Evolutionary conservation across 352 stramenopile genomes (phyloP).

Genomic region (Phytophthora tentaculata): DNA sequence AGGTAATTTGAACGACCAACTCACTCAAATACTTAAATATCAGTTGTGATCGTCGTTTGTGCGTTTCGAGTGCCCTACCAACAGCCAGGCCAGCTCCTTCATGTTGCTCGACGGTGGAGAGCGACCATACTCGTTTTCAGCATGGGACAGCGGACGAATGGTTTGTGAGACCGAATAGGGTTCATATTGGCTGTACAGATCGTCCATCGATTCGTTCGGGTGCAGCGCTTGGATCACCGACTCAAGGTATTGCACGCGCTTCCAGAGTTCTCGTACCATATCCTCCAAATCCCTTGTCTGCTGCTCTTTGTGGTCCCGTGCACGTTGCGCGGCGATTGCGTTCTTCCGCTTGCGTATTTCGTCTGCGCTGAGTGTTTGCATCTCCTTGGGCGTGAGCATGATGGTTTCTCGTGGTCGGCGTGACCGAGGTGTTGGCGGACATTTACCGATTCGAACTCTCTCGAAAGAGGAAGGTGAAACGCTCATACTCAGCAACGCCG

Average conservation of each 20-base stretch:
- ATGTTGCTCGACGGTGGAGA: constrained; percentile 25
- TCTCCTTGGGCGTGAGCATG: constrained; percentile 51
- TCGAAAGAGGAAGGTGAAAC: constrained; percentile 20
- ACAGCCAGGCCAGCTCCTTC: constrained; percentile 37
- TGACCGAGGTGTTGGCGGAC: constrained; percentile 29
- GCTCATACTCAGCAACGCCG: constrained; percentile 27
- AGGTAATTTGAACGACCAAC: not conserved
- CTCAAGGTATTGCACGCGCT: constrained; percentile 66
- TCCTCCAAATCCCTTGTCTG: constrained; percentile 64
- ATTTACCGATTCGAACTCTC: constrained; percentile 30
- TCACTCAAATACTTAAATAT: not conserved
- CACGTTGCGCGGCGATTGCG: constrained; percentile 62
- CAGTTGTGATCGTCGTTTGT: constrained; percentile 22
- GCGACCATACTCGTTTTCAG: constrained; percentile 3
- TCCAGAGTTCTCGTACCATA: constrained; percentile 63
- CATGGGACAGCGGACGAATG: constrained; percentile 25
- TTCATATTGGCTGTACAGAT: constrained; percentile 52
- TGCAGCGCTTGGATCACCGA: constrained; percentile 42
- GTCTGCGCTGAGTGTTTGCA: constrained; percentile 46
- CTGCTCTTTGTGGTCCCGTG: constrained; percentile 63
- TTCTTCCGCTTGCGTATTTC: constrained; percentile 79
- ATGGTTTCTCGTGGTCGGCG: constrained; percentile 49
- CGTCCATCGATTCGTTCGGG: constrained; percentile 35
- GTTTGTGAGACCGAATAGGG: constrained; percentile 42
- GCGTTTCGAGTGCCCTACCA: constrained; percentile 22